phyloP scores from a whole-genome alignment of 352 stramenopile genomes.

The Phytophthora sansomeana region DNA sequence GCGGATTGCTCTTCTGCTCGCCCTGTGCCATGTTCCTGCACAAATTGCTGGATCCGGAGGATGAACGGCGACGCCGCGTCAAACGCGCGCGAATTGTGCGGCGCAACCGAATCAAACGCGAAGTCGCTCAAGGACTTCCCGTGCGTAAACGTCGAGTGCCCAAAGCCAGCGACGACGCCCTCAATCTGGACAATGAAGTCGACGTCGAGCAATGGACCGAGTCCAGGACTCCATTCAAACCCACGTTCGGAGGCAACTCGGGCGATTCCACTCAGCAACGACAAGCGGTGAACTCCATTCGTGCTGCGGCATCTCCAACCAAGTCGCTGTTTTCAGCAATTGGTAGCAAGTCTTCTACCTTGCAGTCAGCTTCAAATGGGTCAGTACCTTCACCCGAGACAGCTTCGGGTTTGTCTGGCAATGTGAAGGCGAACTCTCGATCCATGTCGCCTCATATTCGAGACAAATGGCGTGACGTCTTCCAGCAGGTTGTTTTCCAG shows the following conservation, averaged over 20 bases:
- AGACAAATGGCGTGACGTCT: constrained; percentile 48
- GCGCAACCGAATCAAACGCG: constrained; percentile 67
- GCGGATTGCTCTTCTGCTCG: constrained; percentile 7
- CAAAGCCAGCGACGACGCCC: constrained; percentile 11
- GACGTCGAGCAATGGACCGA: constrained; percentile 12
- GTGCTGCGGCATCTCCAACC: background rate
- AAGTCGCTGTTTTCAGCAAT: constrained; percentile 4
- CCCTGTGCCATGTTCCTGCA: constrained; percentile 51
- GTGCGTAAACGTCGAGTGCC: constrained; percentile 26
- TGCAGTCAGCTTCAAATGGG: background rate
- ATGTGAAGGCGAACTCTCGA: constrained; percentile 5
- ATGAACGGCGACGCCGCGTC: constrained; percentile 49
- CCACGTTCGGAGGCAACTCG: constrained; percentile 38
- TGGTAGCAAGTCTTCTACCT: background rate
- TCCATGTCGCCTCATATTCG: constrained; percentile 23
- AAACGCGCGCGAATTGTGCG: constrained; percentile 64
- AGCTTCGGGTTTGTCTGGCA: background rate
- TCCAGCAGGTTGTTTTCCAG: constrained; percentile 58
- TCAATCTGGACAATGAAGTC: constrained; percentile 18
- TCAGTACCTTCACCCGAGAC: background rate
- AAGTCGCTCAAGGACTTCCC: constrained; percentile 54
- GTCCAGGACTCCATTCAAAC: constrained; percentile 21
- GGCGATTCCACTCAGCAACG: constrained; percentile 12
- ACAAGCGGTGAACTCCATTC: constrained; percentile 6
- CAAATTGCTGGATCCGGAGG: constrained; percentile 61